Evolutionary conservation across 768 basidiomycete genomes (phyloP).

Genomic region (Hygrophorus pudorinus): DNA sequence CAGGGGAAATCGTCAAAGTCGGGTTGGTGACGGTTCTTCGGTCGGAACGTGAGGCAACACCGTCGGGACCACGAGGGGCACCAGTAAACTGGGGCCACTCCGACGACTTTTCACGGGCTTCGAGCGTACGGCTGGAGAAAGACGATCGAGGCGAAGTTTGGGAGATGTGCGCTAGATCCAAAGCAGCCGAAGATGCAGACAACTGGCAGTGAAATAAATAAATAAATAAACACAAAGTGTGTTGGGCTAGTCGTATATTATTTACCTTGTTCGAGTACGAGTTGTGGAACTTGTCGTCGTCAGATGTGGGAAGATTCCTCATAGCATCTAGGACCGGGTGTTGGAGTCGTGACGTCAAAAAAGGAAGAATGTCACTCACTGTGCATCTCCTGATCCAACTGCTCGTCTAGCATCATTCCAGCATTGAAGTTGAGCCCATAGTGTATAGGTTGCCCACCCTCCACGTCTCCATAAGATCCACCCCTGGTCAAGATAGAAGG

Average conservation of each 20-base stretch:
- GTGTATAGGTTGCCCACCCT: slow-evolving; percentile 36
- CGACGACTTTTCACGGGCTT: slow-evolving; percentile 62
- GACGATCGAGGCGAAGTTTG: slow-evolving; percentile 67
- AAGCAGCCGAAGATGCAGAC: slow-evolving; percentile 81
- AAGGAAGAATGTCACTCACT: slow-evolving; percentile 40
- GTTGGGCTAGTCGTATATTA: too few relatives aligned
- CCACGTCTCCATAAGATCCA: slow-evolving; percentile 43
- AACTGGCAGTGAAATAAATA: slow-evolving; percentile 31
- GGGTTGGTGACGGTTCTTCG: slow-evolving; percentile 72
- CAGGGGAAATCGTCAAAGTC: slow-evolving; percentile 50
- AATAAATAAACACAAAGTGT: slow-evolving; percentile 2
- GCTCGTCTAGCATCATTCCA: slow-evolving; percentile 88
- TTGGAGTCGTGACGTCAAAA: slow-evolving; percentile 1
- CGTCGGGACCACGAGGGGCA: slow-evolving; percentile 51
- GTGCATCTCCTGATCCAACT: slow-evolving; percentile 90
- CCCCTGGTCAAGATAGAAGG: slow-evolving; percentile 45
- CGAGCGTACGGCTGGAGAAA: slow-evolving; percentile 42
- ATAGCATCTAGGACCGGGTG: slow-evolving; percentile 57
- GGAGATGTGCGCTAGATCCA: slow-evolving; percentile 85
- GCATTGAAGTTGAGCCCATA: slow-evolving; percentile 65
- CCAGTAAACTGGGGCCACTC: slow-evolving; percentile 92
- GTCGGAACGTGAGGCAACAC: slow-evolving; percentile 42
- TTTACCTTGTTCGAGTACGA: slow-evolving; percentile 57
- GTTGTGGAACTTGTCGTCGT: slow-evolving; percentile 76
- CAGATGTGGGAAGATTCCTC: slow-evolving; percentile 77